These are phyloP conservation scores for Saccharomycopsis javanensis DNA, from an alignment of 805 yeast species.

Conservation along the genomic window DNA sequence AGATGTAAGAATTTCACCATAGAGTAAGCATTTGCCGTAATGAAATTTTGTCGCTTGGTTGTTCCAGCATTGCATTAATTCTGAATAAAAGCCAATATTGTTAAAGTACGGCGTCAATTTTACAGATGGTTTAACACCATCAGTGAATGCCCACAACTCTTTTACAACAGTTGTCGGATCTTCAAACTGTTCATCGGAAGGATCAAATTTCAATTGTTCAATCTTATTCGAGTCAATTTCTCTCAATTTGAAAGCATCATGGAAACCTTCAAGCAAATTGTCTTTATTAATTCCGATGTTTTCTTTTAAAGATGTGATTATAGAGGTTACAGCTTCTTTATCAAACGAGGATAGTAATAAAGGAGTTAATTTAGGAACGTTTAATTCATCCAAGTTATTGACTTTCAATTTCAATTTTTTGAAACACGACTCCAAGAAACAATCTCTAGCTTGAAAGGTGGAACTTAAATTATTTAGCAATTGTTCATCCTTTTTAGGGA, in stretches of 20 bases:
- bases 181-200: constrained; percentile 27
- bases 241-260: constrained; percentile 20
- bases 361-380: constrained; percentile 63
- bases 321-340: constrained; percentile 23
- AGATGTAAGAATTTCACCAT: constrained; percentile 86
- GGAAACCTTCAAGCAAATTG: constrained; percentile 32
- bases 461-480: constrained; percentile 34
- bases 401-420: constrained; percentile 58
- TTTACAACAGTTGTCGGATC: constrained; percentile 51
- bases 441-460: constrained; percentile 39
- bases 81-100: constrained; percentile 42
- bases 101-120: constrained; percentile 67
- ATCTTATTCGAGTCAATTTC: constrained; percentile 11
- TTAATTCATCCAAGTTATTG: constrained; percentile 37
- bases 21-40: constrained; percentile 57
- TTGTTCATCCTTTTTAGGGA: constrained; percentile 23
- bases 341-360: constrained; percentile 41
- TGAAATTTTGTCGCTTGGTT: constrained; percentile 21
- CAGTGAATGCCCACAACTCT: constrained; percentile 39
- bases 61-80: constrained; percentile 30
- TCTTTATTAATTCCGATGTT: constrained; percentile 29
- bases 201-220: constrained; percentile 7
- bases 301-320: constrained; percentile 28
- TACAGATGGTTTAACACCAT: constrained; percentile 37
- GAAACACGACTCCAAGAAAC: constrained; percentile 50